Conservation (phyloP, 345 rosid species). For the Camelina hispida region DNA sequence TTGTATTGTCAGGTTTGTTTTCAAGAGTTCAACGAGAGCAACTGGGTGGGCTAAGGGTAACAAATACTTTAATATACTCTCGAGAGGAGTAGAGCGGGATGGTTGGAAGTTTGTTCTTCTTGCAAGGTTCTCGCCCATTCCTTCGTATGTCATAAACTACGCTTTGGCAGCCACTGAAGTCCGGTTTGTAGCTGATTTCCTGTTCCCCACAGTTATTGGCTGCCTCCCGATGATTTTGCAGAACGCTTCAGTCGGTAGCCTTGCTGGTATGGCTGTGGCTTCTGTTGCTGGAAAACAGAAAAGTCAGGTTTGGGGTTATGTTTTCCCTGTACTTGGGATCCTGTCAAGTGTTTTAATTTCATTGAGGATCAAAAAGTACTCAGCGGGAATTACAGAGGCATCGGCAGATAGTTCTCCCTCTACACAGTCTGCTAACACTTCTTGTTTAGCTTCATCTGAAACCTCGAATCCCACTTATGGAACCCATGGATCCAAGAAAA, state of each 20-base stretch:
- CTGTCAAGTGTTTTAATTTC: constrained; percentile 83
- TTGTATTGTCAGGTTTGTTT: constrained; percentile 62
- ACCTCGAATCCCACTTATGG: constrained; percentile 15
- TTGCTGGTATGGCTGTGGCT: constrained; percentile 91
- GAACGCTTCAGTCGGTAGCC: constrained; percentile 94
- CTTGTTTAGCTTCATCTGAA: constrained; percentile 36
- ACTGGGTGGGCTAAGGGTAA: constrained; percentile 72
- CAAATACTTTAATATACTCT: constrained; percentile 75
- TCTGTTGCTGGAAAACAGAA: constrained; percentile 67
- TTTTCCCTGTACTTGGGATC: constrained; percentile 77
- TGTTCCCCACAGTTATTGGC: constrained; percentile 82
- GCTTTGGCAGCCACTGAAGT: constrained; percentile 88
- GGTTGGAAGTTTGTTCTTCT: constrained; percentile 98
- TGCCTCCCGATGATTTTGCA: constrained; percentile 94
- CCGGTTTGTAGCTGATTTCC: constrained; percentile 78
- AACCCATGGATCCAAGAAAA: constrained; percentile 38
- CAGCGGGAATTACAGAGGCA: constrained; percentile 50
- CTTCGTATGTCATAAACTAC: constrained; percentile 86
- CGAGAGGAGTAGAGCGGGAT: constrained; percentile 81
- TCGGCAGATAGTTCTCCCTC: constrained; percentile 25
- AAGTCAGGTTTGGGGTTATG: constrained; percentile 69
- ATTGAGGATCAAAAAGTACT: constrained; percentile 73
- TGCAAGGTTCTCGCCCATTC: constrained; percentile 94
- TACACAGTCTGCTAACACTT: constrained; percentile 42
- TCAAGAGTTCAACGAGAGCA: constrained; percentile 68